Percentiles rank a stretch among this genome's conserved stretches.
These are phyloP conservation scores for Dictyostelium intermedium DNA, from an alignment of 78 protist species.

Conservation along the genomic window DNA sequence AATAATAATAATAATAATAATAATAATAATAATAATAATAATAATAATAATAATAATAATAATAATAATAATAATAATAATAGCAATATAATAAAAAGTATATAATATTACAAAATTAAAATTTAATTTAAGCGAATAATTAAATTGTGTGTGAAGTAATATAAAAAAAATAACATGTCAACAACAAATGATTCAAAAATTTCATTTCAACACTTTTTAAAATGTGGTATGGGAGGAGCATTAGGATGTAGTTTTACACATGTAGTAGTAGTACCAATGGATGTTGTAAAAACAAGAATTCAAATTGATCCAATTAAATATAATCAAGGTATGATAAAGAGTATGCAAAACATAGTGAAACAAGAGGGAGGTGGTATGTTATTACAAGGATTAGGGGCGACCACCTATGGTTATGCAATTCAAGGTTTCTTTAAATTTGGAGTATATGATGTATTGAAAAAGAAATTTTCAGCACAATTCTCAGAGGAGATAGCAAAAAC, in stretches of 20 bases:
- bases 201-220: constrained; percentile 10
- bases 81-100: too few relatives aligned
- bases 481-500: constrained; percentile 83
- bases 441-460: constrained; percentile 91
- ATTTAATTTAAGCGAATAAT: not conserved
- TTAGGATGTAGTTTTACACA: constrained; percentile 91
- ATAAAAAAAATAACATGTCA: not conserved
- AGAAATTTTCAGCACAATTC: constrained; percentile 57
- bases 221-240: constrained; percentile 86
- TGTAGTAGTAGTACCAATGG: constrained; percentile 90
- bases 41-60: too few relatives aligned
- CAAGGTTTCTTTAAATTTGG: constrained; percentile 94
- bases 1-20: too few relatives aligned
- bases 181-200: not conserved
- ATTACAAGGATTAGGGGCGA: constrained; percentile 77
- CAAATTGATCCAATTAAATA: constrained; percentile 81
- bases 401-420: constrained; percentile 86
- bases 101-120: too few relatives aligned
- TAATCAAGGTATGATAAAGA: constrained; percentile 59
- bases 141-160: not conserved
- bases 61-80: too few relatives aligned
- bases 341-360: constrained; percentile 48
- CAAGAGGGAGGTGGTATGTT: constrained; percentile 85
- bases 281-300: constrained; percentile 83
- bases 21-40: too few relatives aligned